These are phyloP conservation scores for Colletotrichum agaves DNA, from an alignment of 2,329 filamentous ascomycete genomes.

Conservation along the genomic window DNA sequence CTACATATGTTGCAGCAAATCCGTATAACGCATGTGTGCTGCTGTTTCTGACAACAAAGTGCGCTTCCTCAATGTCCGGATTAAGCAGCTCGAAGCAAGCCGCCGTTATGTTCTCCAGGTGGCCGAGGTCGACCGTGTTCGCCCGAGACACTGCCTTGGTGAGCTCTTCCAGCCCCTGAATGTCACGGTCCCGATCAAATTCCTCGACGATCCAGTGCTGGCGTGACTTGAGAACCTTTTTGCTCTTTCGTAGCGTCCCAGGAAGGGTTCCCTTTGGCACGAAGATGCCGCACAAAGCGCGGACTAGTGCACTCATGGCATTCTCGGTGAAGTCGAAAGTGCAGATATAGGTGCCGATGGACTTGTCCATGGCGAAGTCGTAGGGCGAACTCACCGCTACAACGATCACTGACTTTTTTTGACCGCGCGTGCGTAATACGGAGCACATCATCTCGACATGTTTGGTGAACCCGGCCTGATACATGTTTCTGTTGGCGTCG, in stretches of 20 bases:
- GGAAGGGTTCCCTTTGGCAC: slow-evolving; percentile 69
- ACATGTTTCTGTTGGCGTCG: slow-evolving; percentile 92
- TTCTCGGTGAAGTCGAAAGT: slow-evolving; percentile 97
- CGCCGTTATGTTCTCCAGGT: slow-evolving; percentile 76
- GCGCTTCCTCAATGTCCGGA: slow-evolving; percentile 78
- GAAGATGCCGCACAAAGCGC: slow-evolving; percentile 83
- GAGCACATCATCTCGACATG: slow-evolving; percentile 96
- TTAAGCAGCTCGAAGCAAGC: slow-evolving; percentile 81
- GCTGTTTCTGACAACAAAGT: slow-evolving; percentile 94
- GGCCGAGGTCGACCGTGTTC: slow-evolving; percentile 73
- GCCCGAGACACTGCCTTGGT: slow-evolving; percentile 76
- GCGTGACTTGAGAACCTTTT: slow-evolving; percentile 87
- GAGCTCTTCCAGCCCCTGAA: slow-evolving; percentile 77
- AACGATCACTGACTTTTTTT: slow-evolving; percentile 90
- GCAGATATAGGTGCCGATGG: slow-evolving; percentile 91
- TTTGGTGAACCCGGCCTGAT: slow-evolving; percentile 94
- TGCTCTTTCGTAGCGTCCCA: slow-evolving; percentile 85
- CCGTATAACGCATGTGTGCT: slow-evolving; percentile 92
- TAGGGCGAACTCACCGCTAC: slow-evolving; percentile 95
- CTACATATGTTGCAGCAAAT: slow-evolving; percentile 90
- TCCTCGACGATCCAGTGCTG: slow-evolving; percentile 95
- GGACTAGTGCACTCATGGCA: slow-evolving; percentile 84
- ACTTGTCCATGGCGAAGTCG: slow-evolving; percentile 93
- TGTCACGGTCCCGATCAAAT: slow-evolving; percentile 84
- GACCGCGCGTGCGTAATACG: slow-evolving; percentile 78